Conservation (phyloP, 768 basidiomycete genomes). For the Serendipita sp. region DNA sequence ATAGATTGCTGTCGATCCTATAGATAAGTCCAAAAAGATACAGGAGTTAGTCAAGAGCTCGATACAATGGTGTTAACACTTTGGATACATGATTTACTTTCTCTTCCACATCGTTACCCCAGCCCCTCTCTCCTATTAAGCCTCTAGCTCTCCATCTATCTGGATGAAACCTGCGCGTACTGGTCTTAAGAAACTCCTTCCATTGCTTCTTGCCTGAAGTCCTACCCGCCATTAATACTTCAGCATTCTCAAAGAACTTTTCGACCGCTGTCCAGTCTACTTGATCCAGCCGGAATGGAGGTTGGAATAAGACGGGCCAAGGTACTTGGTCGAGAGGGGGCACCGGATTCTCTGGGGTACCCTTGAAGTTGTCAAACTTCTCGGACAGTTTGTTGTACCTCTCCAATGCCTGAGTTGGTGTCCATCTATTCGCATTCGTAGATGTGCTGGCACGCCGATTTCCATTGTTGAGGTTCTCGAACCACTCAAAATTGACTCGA, state of each 20-base stretch:
- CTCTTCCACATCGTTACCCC: background rate
- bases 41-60: background rate
- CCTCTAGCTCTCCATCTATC: constrained; percentile 62
- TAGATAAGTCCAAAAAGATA: background rate
- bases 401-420: constrained; percentile 46
- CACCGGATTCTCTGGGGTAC: constrained; percentile 29
- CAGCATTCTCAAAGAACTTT: constrained; percentile 44
- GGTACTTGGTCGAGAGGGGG: constrained; percentile 49
- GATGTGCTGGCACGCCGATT: background rate
- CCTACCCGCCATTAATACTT: constrained; percentile 34
- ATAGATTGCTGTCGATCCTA: background rate
- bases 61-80: constrained; percentile 4
- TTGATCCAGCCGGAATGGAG: constrained; percentile 39
- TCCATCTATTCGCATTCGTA: constrained; percentile 29
- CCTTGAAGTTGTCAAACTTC: constrained; percentile 46
- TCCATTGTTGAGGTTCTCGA: background rate
- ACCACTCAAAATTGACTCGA: background rate
- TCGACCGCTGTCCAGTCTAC: constrained; percentile 59
- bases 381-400: constrained; percentile 44
- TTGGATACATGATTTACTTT: constrained; percentile 2
- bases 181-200: constrained; percentile 47
- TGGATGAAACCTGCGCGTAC: constrained; percentile 61
- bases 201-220: constrained; percentile 25
- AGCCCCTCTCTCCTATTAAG: constrained; percentile 25
- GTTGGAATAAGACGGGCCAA: constrained; percentile 56